phyloP scores from a whole-genome alignment of 2,329 filamentous ascomycete species.

The Corinectria fuckeliana region DNA sequence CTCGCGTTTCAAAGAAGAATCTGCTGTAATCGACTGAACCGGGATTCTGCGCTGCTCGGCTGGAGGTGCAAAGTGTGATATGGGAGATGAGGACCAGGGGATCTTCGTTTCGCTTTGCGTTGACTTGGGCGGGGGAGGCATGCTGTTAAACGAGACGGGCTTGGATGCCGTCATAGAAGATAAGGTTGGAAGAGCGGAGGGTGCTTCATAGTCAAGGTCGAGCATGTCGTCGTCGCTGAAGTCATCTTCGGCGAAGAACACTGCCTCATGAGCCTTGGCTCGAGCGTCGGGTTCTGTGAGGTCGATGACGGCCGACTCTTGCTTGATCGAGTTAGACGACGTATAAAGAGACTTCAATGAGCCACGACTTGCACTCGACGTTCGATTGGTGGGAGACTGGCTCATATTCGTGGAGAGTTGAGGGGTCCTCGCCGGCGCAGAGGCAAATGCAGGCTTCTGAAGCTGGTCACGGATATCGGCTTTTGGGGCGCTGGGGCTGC shows the following conservation, averaged over 20 bases:
- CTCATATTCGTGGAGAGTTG: conserved; percentile 43
- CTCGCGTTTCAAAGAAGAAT: conserved; percentile 50
- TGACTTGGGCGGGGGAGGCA: conserved; percentile 39
- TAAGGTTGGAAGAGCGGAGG: conserved; percentile 55
- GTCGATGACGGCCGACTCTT: conserved; percentile 42
- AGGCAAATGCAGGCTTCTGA: conserved; percentile 50
- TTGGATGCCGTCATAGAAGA: conserved; percentile 32
- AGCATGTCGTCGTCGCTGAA: conserved; percentile 85
- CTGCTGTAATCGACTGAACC: conserved; percentile 26
- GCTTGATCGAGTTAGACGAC: conserved; percentile 55
- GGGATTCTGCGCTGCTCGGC: conserved; percentile 25
- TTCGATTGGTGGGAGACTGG: conserved; percentile 25
- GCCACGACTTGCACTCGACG: conserved; percentile 20
- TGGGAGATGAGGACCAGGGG: conserved; percentile 76
- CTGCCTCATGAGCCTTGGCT: conserved; percentile 41
- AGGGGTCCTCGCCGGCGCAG: conserved; percentile 50
- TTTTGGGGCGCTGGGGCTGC: conserved; percentile 55
- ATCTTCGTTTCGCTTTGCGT: conserved; percentile 46
- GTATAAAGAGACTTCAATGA: conserved; percentile 52
- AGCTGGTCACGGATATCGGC: conserved; percentile 59
- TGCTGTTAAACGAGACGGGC: conserved; percentile 32
- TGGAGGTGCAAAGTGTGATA: conserved; percentile 54
- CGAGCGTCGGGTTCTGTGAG: conserved; percentile 41
- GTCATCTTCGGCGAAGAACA: conserved; percentile 79
- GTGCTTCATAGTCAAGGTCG: conserved; percentile 71